These are phyloP conservation scores for Penicillium turbatum DNA, from an alignment of 495 filamentous ascomycete species.

Conservation along the genomic window DNA sequence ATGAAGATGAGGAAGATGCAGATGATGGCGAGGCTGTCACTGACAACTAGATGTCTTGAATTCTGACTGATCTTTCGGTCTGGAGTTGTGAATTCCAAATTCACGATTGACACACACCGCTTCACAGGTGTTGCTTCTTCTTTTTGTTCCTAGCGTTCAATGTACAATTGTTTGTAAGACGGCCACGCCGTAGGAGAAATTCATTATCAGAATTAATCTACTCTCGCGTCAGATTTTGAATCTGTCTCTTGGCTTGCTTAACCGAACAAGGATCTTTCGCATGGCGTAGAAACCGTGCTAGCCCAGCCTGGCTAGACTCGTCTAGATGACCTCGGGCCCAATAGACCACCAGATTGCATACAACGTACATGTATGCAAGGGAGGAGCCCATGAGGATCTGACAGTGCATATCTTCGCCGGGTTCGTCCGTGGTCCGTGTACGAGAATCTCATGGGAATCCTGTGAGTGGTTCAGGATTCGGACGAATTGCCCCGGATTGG, in stretches of 20 bases:
- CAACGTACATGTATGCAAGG: too few relatives aligned
- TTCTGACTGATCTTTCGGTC: background rate
- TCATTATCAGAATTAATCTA: too few relatives aligned
- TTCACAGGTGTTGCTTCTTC: background rate
- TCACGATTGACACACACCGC: background rate
- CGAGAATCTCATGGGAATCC: too few relatives aligned
- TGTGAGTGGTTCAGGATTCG: background rate
- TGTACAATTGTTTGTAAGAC: background rate
- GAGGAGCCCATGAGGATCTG: background rate
- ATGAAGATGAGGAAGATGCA: constrained; percentile 52
- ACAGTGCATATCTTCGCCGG: background rate
- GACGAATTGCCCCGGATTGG: background rate
- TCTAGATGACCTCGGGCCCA: background rate
- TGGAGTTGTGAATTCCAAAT: background rate
- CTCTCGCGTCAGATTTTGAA: background rate
- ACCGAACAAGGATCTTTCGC: background rate
- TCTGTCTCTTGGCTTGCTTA: background rate
- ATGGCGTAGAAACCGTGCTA: background rate
- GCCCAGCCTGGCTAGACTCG: background rate
- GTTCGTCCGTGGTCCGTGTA: background rate
- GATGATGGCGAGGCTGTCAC: constrained; percentile 19
- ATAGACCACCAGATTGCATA: background rate
- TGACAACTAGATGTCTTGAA: background rate
- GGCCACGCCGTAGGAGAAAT: too few relatives aligned
- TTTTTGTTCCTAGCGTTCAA: background rate